Evolutionary conservation across 805 yeast genomes (phyloP).

Genomic region (Barnettozyma siamensis): DNA sequence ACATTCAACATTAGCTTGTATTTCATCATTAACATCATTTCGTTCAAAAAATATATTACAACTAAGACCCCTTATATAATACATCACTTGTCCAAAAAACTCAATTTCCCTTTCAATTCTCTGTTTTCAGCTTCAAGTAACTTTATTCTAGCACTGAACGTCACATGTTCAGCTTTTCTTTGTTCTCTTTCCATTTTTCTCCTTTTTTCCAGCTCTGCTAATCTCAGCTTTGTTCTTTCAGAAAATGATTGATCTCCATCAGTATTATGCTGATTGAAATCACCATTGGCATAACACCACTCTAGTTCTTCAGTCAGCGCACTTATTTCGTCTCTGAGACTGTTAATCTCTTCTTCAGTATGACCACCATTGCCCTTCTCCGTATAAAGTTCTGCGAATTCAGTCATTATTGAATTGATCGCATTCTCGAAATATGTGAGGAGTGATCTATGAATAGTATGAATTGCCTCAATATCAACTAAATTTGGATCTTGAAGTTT

Average conservation of each 20-base stretch:
- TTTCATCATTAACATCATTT: slow-evolving; percentile 1
- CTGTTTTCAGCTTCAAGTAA: slow-evolving; percentile 54
- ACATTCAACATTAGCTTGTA: no score
- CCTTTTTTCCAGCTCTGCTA: slow-evolving; percentile 56
- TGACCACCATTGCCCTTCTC: slow-evolving; percentile 10
- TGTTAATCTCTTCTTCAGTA: slow-evolving; percentile 3
- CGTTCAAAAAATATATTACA: background rate
- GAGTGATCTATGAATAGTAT: slow-evolving; percentile 35
- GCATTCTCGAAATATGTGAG: slow-evolving; percentile 57
- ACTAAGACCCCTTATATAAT: background rate
- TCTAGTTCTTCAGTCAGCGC: slow-evolving; percentile 15
- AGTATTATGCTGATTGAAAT: slow-evolving; percentile 4
- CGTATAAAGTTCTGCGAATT: slow-evolving; percentile 35
- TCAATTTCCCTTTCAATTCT: slow-evolving; percentile 28
- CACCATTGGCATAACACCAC: slow-evolving; percentile 16
- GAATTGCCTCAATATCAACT: slow-evolving; percentile 23
- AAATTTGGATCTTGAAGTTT: slow-evolving; percentile 29
- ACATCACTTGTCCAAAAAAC: background rate
- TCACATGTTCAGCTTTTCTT: slow-evolving; percentile 52
- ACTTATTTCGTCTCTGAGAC: slow-evolving; percentile 10
- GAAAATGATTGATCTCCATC: slow-evolving; percentile 22
- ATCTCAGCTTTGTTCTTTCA: slow-evolving; percentile 38
- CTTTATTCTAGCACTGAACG: slow-evolving; percentile 44
- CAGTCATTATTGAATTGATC: slow-evolving; percentile 49
- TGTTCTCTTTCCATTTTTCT: slow-evolving; percentile 73